Base-by-base conservation (phyloP, 305 asterid genomes). In the Plantago coronopus region DNA sequence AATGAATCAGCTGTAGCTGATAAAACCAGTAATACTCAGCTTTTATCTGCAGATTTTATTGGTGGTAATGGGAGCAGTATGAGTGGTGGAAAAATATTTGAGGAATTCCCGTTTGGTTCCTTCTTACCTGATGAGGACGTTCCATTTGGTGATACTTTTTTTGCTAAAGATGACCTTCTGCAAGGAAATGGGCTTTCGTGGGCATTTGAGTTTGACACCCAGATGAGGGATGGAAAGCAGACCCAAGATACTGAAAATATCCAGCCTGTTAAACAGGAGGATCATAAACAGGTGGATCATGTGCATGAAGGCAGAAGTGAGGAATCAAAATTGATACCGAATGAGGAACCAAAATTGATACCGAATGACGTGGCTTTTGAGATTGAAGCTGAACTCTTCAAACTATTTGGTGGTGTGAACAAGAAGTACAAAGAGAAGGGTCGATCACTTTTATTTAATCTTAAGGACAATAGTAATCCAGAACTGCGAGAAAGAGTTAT, bases 181-280 rank as follows among this genome's bases (percentile, higher is more conserved):
- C 99, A 87, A 79, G 99, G 97, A 43, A 85, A 94, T 74, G 99
- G 96, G 65, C 97, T 94, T 68, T 85, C 96, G 54, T 94, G 99
- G 99, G 99, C 93, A 19, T 82, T 84, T 72, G 95, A 87, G 62
- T 72, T 87, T 68, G 96, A 85, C 65, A 72, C 76, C 69, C 88
- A 65, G 61, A 74, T 73, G 62, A 70, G 73, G 61, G 91, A 74
- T 25, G 74, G 68, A 8, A 77, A 74, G 73, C 91, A 82, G 46
- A 72, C 69, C 42, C 78, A 77, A 18, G 69, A 57, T 44, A 70
- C 34, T 44, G 82, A 73, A 49, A 77, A 81, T 38, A 60, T 70
- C 59, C 55, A 76, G 54, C 7, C 75, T 27, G 61, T 61, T 45
- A 68, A 73, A 48, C 86, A 68, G 59, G 91, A 70, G 69, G 74